These are phyloP conservation scores for Plasmodium relictum DNA, from an alignment of 169 alveolate species.

Conservation along the genomic window DNA sequence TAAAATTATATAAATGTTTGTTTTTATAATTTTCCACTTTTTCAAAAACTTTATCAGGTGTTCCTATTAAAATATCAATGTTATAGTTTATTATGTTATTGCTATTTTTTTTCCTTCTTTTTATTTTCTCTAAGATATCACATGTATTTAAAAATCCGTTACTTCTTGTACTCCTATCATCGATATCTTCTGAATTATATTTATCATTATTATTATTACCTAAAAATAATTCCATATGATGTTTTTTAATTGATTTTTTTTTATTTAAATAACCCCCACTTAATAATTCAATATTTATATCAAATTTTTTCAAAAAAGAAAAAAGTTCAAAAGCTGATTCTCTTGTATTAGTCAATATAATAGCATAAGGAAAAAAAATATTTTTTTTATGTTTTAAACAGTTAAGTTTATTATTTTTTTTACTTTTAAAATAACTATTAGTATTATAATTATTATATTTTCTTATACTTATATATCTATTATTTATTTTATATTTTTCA, in stretches of 20 bases:
- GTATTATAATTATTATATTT: constrained; percentile 52
- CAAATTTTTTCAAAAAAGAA: constrained; percentile 68
- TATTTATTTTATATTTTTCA: constrained; percentile 57
- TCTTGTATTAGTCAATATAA: constrained; percentile 73
- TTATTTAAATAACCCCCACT: constrained; percentile 71
- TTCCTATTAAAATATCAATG: constrained; percentile 64
- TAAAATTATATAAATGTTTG: constrained; percentile 76
- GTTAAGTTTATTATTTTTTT: constrained; percentile 59
- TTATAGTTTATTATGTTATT: constrained; percentile 39
- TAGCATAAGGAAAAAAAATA: constrained; percentile 63
- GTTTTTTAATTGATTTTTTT: constrained; percentile 59
- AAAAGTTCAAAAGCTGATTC: constrained; percentile 76
- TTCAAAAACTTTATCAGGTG: constrained; percentile 78
- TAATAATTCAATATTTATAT: constrained; percentile 63
- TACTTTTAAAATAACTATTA: constrained; percentile 57
- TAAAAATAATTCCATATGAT: constrained; percentile 16
- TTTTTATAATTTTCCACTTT: constrained; percentile 65
- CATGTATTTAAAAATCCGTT: constrained; percentile 9
- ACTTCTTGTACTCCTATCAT: neutral
- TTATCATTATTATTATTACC: neutral
- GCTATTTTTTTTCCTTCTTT: constrained; percentile 6
- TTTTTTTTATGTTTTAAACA: constrained; percentile 74
- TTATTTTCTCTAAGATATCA: constrained; percentile 17
- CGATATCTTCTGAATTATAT: neutral
- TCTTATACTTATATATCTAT: constrained; percentile 52